Base-by-base conservation (phyloP, 768 basidiomycete species). In the Boletellus emodensis region DNA sequence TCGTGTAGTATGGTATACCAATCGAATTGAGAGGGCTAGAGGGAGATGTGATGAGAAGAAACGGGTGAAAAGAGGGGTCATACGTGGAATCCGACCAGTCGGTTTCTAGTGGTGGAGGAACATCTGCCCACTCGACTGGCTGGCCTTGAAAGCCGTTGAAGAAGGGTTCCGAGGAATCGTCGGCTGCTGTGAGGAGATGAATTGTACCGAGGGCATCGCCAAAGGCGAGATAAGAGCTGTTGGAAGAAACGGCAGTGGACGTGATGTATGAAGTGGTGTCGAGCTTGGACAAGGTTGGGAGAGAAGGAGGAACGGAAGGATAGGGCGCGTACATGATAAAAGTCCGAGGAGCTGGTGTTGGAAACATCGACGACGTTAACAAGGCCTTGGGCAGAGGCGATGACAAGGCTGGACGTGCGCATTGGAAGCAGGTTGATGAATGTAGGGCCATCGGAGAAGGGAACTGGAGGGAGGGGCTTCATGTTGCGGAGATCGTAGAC, bases 71-170 rank as follows among this genome's bases (percentile, higher is more conserved):
- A 44, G 22, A 34, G 22, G 20, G 17, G 34, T 67, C 84, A 61
- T 64, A 94, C 90, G 90, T 96, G 15, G 78, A 74, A 48, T 88
- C 81, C 1, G 77, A 79, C 94, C 94, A 97, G n/a, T 81, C 71
- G 40, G 94, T 82, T 17, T 84, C 72, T 2, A 83, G 66, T 4
- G 81, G 76, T 20, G 85, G 84, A 0, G 85, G 79, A 9, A 78
- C 65, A 65, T 94, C 89, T 1, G 89, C 84, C 85, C 91, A 89
- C 57, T 94, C 92, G 39, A 87, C 72, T 12, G 90, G 82, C 56
- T 90, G 82, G 1, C 92, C 92, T 51, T 91, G 85, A 60, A 86
- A 95, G 0, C 94, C 93, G 58, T 95, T 95, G 68, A 95, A 87
- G 3, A 91, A 88, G 28, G 72, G 59, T 1, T 80, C 70, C 15